Evolutionary conservation across 108 stramenopile genomes (phyloP), one percentile per base, ranked within the genome.

Genomic region (Fragilaria radians): DNA sequence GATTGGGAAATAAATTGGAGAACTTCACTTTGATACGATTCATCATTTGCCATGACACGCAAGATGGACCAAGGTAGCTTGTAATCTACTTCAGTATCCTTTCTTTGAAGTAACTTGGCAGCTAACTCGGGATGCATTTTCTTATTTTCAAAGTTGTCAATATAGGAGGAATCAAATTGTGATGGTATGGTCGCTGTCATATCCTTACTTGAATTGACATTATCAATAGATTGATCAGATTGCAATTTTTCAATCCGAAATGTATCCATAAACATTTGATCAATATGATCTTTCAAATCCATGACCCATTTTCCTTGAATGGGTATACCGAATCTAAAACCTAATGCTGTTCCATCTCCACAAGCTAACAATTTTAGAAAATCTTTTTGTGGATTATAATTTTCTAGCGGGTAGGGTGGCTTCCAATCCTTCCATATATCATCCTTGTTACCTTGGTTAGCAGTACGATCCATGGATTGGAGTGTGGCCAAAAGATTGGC

Each of bases 251-350:
- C 61, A 9, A 51, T 59, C 36, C 75, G 52, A 62, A 93, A 93
- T 49, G 88, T 61, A 57, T 79, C 73, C 85, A 94, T 83, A 49
- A 94, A 94, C 59, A 77, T 80, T 18, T 29, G 23, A 62, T 94
- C 93, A 51, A 94, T 94, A 4, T 63, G 54, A 60, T 91, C 74
- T 58, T 94, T 94, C 48, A 94, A 49, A 4, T 86, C 48, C 62
- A 86, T 85, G 5, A 94, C 93, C 93, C 93, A 94, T 53, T 83
- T 85, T 21, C 93, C 93, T 52, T 81, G 76, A 28, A 92, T 58
- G 2, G 87, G 77, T 32, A 89, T 65, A 3, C 93, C 93, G 69
- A 91, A 94, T 11, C 93, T 81, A 68, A 94, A 91, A 4, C 93
- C 93, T 19, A 94, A 30, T 0, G 93, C 93, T 22, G 72, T 85